Conservation (phyloP, 2,329 filamentous ascomycete genomes). For the Aspergillus sp. region DNA sequence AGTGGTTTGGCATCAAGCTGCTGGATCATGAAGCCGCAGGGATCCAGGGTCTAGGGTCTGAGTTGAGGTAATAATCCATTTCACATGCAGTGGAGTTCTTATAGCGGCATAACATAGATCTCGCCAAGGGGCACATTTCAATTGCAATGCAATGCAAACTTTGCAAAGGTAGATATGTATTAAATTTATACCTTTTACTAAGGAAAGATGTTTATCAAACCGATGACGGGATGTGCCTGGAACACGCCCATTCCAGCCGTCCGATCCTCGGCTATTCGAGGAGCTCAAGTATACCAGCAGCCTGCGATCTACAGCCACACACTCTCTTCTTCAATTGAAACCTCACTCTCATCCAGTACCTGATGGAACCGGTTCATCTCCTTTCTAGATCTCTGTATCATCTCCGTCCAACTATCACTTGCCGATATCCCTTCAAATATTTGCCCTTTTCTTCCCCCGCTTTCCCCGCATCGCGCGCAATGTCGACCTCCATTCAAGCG, state of each 20-base stretch:
- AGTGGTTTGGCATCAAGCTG: constrained; percentile 55
- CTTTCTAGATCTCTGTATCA: not conserved
- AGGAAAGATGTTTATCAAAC: not conserved
- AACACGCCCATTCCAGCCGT: not conserved
- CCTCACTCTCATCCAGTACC: not conserved
- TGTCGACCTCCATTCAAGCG: constrained; percentile 34
- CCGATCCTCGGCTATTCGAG: constrained; percentile 18
- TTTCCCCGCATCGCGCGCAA: constrained; percentile 21
- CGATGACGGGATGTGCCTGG: not conserved
- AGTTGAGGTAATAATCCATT: constrained; percentile 39
- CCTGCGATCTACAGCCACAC: not conserved
- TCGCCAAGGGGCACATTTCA: not conserved
- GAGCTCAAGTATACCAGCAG: not conserved
- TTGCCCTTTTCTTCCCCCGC: not conserved
- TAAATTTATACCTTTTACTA: not conserved
- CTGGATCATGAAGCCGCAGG: constrained; percentile 51
- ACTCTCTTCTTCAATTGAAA: not conserved
- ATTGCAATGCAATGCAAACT: not conserved
- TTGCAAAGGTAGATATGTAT: not conserved
- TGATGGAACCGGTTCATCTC: constrained; percentile 8
- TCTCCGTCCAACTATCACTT: not conserved
- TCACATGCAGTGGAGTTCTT: not conserved
- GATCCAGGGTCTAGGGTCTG: constrained; percentile 52
- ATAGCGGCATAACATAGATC: not conserved
- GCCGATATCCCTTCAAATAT: not conserved